Base-by-base conservation (phyloP, 192 early-diverging fungal genomes). In the Ambispora gerdemannii region DNA sequence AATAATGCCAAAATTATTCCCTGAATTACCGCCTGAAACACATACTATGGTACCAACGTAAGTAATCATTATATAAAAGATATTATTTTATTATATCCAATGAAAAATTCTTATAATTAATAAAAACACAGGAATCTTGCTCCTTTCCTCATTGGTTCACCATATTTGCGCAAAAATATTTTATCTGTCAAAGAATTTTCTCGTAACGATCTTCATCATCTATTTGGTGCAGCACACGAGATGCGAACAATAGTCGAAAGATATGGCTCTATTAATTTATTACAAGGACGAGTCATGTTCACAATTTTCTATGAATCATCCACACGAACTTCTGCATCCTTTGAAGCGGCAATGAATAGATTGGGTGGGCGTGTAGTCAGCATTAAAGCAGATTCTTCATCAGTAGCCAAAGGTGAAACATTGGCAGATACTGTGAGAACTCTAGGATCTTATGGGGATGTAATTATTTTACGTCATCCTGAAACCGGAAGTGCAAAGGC, bases 241-340 rank as follows among this genome's bases (percentile, higher is more conserved):
- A 95, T 99, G 93, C 89, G 93, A 73, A 94, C 87, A 15, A 80
- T 90, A 31, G 97, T 99, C 13, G 93, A 99, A 79, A 88, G 92
- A 51, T 87, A 91, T 50, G 96, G 95, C 30, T 80, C 83, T 27
- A 83, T 96, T 53, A 90, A 94, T 38, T 67, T 99, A 53, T 82
- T 99, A 50, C 79, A 86, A 50, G 96, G 97, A 24, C 94, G 94
- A 56, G 90, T 97, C 0, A 87, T 99, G 84, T 91, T 90, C 75
- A 90, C 92, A 19, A 93, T 96, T 71, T 99, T 99, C 84, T 98
- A 90, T 72, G 97, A 99, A 83, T 91, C 97, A 51, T 94, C 92
- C 50, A 97, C 95, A 59, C 88, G 97, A 71, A 99, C 97, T 1
- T 89, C 88, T 13, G 89, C 86, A 73, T 98, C 95, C 4, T 95